phyloP scores from a whole-genome alignment of 768 basidiomycete species.

The Chalciporus sphaerocephalus region DNA sequence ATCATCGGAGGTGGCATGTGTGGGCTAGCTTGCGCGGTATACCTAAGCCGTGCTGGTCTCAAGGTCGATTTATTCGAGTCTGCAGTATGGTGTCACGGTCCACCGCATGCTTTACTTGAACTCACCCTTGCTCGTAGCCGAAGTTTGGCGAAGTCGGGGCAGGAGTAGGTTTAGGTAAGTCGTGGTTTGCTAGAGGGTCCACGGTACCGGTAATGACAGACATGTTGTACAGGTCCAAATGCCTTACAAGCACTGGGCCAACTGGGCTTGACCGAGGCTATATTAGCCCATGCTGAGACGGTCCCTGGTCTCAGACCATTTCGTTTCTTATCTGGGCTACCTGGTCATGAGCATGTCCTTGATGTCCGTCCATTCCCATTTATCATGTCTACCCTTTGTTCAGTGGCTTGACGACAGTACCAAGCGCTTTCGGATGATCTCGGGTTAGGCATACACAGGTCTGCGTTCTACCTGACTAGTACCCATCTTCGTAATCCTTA shows the following conservation, averaged over 20 bases:
- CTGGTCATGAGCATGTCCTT: conserved; percentile 41
- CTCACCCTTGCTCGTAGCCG: conserved; percentile 27
- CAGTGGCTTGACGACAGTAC: conserved; percentile 26
- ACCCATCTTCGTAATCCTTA: neutral
- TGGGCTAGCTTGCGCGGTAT: conserved; percentile 47
- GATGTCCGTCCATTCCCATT: conserved; percentile 30
- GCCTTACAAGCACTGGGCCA: conserved; percentile 42
- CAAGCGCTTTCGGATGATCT: conserved; percentile 30
- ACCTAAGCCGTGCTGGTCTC: conserved; percentile 40
- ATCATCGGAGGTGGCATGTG: conserved; percentile 56
- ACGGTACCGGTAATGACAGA: neutral
- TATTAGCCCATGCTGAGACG: conserved; percentile 38
- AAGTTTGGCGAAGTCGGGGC: conserved; percentile 52
- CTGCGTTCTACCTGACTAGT: neutral
- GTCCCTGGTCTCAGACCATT: conserved; percentile 33
- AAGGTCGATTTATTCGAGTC: conserved; percentile 50
- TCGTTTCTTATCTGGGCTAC: conserved; percentile 40
- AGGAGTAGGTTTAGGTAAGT: conserved; percentile 48
- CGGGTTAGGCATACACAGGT: conserved; percentile 47
- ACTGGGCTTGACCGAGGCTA: conserved; percentile 41
- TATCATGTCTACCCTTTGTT: neutral
- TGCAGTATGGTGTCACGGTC: conserved; percentile 31
- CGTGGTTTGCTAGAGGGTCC: neutral
- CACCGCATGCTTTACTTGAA: neutral
- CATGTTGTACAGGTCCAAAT: conserved; percentile 40